Conservation (phyloP, 441 rosid genomes). For the Populus trichocarpa region DNA sequence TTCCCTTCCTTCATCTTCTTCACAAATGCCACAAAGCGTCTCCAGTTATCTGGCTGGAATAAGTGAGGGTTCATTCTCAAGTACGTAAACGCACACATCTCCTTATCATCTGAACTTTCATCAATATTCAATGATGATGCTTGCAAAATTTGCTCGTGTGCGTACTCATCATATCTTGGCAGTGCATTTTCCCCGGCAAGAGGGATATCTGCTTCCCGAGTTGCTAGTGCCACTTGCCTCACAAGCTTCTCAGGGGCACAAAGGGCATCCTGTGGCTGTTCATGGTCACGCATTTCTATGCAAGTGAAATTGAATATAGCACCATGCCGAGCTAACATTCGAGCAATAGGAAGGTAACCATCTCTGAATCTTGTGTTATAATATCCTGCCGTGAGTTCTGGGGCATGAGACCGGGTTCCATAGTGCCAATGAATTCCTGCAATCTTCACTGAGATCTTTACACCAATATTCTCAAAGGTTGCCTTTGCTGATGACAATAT, state of each 20-base stretch:
- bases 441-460: conserved; percentile 75
- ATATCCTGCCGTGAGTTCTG: conserved; percentile 96
- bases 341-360: conserved; percentile 83
- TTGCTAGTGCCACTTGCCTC: conserved; percentile 74
- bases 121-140: conserved; percentile 54
- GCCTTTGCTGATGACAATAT: conserved; percentile 58
- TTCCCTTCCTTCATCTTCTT: conserved; percentile 91
- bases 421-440: conserved; percentile 98
- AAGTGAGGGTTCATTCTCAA: conserved; percentile 80
- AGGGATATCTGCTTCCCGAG: conserved; percentile 59
- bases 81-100: conserved; percentile 94
- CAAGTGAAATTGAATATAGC: conserved; percentile 91
- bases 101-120: conserved; percentile 31
- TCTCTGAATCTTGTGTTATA: conserved; percentile 81
- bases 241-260: conserved; percentile 96
- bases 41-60: conserved; percentile 78
- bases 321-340: conserved; percentile 74
- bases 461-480: conserved; percentile 37
- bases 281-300: conserved; percentile 88
- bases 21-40: conserved; percentile 74
- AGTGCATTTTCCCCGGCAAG: conserved; percentile 91
- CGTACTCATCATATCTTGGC: conserved; percentile 71
- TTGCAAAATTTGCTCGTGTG: conserved; percentile 68
- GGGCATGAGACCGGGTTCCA: conserved; percentile 78
- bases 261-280: conserved; percentile 87